Evolutionary conservation across 169 alveolate species (phyloP), one percentile per base, ranked within the genome.

Genomic region (Ichthyophthirius multifiliis): DNA sequence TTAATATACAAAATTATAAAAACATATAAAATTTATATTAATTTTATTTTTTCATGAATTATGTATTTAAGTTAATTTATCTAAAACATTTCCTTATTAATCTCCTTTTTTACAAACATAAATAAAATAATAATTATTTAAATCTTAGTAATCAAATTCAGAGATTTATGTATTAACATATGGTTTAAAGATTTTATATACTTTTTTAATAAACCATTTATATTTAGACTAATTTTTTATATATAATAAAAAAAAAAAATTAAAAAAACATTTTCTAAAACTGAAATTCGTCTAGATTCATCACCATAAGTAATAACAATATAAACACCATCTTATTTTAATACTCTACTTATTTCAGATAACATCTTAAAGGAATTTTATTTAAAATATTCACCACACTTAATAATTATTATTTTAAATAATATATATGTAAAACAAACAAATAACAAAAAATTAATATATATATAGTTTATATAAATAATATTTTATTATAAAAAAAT

Each of bases 311-410:
- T 75, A 16, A 92, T 83, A 32, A 84, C 82, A 46, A 92, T 85
- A 75, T 92, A 92, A 43, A 83, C 79, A 4, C 95, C 96, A 47
- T 79, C 89, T 32, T 89, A 82, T 45, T 84, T 85, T n/a, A 92
- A 62, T 4, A 90, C 93, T 76, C 94, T 82, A 35, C 82, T 79
- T 2, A 89, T 88, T 65, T 89, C 94, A 43, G 89, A 86, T 5
- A 85, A 65, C 90, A 90, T 91, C 75, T 85, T 85, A 32, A 87
- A 90, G 0, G 88, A 90, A 75, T 87, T 92, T 12, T 87, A 63
- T 48, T 73, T 85, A 10, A 94, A 89, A 43, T 89, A 82, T 35
- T 92, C 95, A 44, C 96, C 96, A 76, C 96, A 88, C 43, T 67
- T n/a, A n/a, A n/a, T n/a, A n/a, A n/a, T n/a, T n/a, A n/a, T n/a